Evolutionary conservation across 495 filamentous ascomycete species (phyloP), one percentile per base, ranked within the genome.

Genomic region (Staphylotrichum tortipilum): DNA sequence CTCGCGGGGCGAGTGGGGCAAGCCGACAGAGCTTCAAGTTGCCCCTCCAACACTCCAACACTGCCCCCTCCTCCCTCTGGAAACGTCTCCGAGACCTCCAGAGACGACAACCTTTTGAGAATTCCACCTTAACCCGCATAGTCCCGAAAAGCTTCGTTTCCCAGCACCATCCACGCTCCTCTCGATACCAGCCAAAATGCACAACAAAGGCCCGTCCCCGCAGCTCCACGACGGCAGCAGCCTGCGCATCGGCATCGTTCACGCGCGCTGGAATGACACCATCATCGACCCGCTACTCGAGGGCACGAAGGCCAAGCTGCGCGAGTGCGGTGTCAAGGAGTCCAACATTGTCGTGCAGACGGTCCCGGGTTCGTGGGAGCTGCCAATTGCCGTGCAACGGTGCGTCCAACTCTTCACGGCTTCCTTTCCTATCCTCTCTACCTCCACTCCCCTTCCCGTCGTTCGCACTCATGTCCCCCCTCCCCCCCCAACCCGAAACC

Each of bases 291-390:
- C 83, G 28, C 80, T 98, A 18, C 75, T 98, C 36, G 73, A 76
- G 23, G 92, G 92, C 46, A 60, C 70, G 53, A 72, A 69, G 62
- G 65, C 67, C 34, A 74, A 75, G 66, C 68, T 76, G 18, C 57
- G 65, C 30, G 60, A 68, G 47, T 78, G 82, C 43, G 94, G 94
- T 41, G 92, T 98, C 40, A 79, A 78, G 55, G 81, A 87, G 63
- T 81, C 85, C 47, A 94, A 95, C 65, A 95, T 98, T 58, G 78
- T 89, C 45, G 70, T 87, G 38, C 83, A 95, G 69, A 85, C 82
- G 42, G 91, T 97, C 9, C 94, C 92, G 2, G 92, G 92, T 23
- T 86, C 86, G 56, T 98, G 92, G 77, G 92, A 98, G 68, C 71
- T 96, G 44, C 90, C 90, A 40, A 82, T 86, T 61, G 88, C 88